Base-by-base conservation (phyloP, 139 green algal genomes). In the Volvox reticuliferus region DNA sequence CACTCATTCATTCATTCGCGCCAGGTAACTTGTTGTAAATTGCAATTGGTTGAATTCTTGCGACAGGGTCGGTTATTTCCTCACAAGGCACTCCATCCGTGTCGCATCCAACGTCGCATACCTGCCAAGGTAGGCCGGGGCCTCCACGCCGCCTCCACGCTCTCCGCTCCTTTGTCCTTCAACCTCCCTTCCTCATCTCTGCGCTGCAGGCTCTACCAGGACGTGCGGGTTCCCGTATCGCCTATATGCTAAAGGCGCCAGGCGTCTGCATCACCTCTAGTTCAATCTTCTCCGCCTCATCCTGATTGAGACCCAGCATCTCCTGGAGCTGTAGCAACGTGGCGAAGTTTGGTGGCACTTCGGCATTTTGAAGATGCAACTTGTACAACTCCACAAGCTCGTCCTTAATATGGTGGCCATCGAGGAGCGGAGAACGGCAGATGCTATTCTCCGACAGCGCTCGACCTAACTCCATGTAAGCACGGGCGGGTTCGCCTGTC, bases 261-360 rank as follows among this genome's bases (percentile, higher is more conserved):
- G 84, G 86, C 63, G 91, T 87, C 77, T 89, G 80, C 78, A 96
- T 91, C 24, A 95, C 85, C 32, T 96, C 91, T 26, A 77, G 69
- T 89, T 97, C 95, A 22, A 97, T 94, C 76, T 87, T 77, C 79
- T 97, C 95, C 2, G 95, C 95, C 32, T 93, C 93, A 16, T 95
- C 91, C 61, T 93, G 86, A 0, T 68, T 62, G 1, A 97, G 76
- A 24, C 94, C 94, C 55, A 97, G 85, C 95, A 97, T 92, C 32
- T 93, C 94, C 63, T 95, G 89, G 44, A 97, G 90, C 93, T 98
- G 96, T 62, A 98, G 92, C 85, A 97, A 88, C n/a, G 92, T 94
- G 2, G 95, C 94, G 87, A 96, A 98, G 55, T 96, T 94, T 20
- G 95, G 88, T 0, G 96, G 96, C 65, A 96, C 83, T 89, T 96